phyloP scores from a whole-genome alignment of 2,329 filamentous ascomycete species.

The Xenoacremonium recifei region DNA sequence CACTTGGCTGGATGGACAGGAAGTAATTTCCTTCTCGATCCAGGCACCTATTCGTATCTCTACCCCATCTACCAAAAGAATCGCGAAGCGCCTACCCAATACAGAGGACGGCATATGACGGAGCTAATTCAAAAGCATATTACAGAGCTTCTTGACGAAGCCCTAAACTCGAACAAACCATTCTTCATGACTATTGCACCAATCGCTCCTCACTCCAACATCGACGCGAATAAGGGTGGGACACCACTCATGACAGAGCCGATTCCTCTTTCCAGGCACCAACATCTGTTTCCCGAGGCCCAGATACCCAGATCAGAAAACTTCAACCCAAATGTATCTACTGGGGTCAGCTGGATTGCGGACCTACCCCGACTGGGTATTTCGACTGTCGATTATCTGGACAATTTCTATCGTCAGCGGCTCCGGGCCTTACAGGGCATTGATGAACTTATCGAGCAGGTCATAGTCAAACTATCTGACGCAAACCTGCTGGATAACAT shows the following conservation, averaged over 20 bases:
- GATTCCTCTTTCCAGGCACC: conserved; percentile 59
- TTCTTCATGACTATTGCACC: conserved; percentile 69
- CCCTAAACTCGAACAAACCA: conserved; percentile 50
- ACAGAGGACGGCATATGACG: conserved; percentile 37
- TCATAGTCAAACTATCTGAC: conserved; percentile 42
- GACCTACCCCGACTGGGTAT: conserved; percentile 39
- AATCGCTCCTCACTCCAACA: conserved; percentile 63
- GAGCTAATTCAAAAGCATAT: conserved; percentile 62
- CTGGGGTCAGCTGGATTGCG: conserved; percentile 45
- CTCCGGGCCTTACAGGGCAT: conserved; percentile 53
- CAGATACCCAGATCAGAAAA: conserved; percentile 60
- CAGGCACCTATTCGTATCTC: conserved; percentile 41
- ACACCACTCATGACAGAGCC: conserved; percentile 33
- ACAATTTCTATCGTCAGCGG: conserved; percentile 50
- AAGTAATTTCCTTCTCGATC: conserved; percentile 34
- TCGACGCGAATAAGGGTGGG: conserved; percentile 20
- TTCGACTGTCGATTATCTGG: conserved; percentile 43
- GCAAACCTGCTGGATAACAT: conserved; percentile 60
- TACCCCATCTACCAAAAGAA: conserved; percentile 49
- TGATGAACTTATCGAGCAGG: conserved; percentile 51
- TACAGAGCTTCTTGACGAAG: conserved; percentile 60
- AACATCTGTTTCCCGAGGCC: conserved; percentile 57
- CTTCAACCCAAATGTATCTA: conserved; percentile 57
- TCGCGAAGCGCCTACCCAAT: conserved; percentile 28
- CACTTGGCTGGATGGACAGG: conserved; percentile 58